These are phyloP conservation scores for Globisporangium iwayamae DNA, from an alignment of 352 stramenopile genomes.

Conservation along the genomic window DNA sequence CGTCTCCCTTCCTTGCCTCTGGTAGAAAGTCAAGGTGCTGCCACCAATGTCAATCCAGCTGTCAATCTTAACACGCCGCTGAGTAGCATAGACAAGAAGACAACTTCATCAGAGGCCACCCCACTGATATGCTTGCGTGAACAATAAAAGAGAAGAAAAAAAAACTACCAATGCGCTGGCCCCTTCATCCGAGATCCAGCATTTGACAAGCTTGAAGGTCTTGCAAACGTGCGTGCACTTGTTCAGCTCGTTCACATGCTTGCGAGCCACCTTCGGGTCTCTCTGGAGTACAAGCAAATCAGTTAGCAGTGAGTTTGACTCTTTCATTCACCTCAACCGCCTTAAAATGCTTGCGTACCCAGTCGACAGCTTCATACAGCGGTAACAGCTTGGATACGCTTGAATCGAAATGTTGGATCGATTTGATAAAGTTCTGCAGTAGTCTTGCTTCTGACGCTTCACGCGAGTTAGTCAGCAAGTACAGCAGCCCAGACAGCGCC, in stretches of 20 bases:
- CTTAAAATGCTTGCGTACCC: slow-evolving; percentile 23
- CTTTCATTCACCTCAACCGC: background rate
- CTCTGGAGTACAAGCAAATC: slow-evolving; percentile 13
- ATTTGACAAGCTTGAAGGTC: slow-evolving; percentile 29
- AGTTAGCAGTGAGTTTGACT: background rate
- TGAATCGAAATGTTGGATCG: slow-evolving; percentile 23
- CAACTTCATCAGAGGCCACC: background rate
- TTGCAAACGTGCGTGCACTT: slow-evolving; percentile 15
- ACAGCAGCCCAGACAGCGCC: slow-evolving; percentile 35
- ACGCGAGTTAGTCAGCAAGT: slow-evolving; percentile 24
- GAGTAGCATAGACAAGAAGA: background rate
- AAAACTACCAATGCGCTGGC: slow-evolving; percentile 23
- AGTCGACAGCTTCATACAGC: slow-evolving; percentile 31
- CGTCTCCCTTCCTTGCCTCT: slow-evolving; percentile 29
- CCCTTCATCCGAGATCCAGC: slow-evolving; percentile 24
- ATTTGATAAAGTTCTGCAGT: slow-evolving; percentile 12
- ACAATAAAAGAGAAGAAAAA: background rate
- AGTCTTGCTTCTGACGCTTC: background rate
- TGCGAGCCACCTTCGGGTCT: slow-evolving; percentile 13
- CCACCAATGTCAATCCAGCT: slow-evolving; percentile 52
- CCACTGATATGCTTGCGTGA: background rate
- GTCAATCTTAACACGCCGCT: slow-evolving; percentile 42
- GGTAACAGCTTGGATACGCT: slow-evolving; percentile 32
- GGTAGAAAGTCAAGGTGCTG: slow-evolving; percentile 50
- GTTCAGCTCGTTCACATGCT: slow-evolving; percentile 32